These are phyloP conservation scores for Euphorbia pulcherrima DNA, from an alignment of 345 rosid genomes.

Conservation along the genomic window DNA sequence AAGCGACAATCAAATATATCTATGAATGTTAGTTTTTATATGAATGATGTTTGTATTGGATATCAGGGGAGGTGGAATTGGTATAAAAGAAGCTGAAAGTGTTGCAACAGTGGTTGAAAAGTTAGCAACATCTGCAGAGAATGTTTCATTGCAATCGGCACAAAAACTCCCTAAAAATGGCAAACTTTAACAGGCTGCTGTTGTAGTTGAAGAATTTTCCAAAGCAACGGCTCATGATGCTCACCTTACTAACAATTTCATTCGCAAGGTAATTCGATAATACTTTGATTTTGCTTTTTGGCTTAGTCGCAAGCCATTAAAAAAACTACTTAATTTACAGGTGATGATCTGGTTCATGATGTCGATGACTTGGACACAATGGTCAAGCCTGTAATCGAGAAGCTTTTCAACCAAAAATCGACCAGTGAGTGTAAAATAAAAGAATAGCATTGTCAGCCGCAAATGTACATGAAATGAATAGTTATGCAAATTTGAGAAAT, in stretches of 20 bases:
- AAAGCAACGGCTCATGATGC: constrained; percentile 68
- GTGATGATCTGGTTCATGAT: constrained; percentile 53
- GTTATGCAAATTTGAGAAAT: neutral
- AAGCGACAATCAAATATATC: no score
- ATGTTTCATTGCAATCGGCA: constrained; percentile 21
- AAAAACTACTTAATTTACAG: no score
- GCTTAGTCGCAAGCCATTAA: no score
- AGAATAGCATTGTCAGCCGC: neutral
- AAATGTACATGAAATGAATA: neutral
- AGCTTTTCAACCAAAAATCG: constrained; percentile 26
- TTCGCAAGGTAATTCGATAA: constrained; percentile 65
- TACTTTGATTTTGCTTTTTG: no score
- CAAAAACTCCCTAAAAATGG: constrained; percentile 47
- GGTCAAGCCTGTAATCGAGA: constrained; percentile 45
- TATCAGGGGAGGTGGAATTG: constrained; percentile 33
- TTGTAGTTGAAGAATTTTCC: constrained; percentile 46
- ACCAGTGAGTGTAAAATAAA: constrained; percentile 8
- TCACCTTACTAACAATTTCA: constrained; percentile 34
- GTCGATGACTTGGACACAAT: constrained; percentile 48
- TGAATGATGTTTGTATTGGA: neutral
- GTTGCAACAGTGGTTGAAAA: constrained; percentile 41
- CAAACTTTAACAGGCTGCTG: constrained; percentile 53
- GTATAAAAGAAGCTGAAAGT: constrained; percentile 45
- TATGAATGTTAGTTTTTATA: neutral
- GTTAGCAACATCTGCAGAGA: constrained; percentile 29